Evolutionary conservation across 305 asterid genomes (phyloP).

Genomic region (Fraxinus dipetala): DNA sequence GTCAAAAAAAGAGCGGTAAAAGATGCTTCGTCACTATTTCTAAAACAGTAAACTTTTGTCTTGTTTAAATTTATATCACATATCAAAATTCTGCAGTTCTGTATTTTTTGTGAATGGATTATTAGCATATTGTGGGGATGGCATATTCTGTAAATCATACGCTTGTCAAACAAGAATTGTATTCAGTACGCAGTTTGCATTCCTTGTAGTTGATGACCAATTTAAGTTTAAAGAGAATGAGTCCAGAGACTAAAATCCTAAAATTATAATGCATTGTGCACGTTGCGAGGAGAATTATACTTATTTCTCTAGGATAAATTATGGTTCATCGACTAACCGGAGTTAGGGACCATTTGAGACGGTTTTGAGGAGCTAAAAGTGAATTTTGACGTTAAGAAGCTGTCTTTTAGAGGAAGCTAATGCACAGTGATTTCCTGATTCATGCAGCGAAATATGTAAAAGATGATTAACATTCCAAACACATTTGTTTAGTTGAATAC

Average conservation of each 20-base stretch:
- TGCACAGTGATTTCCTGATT: neutral
- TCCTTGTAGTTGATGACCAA: neutral
- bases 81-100: slow-evolving; percentile 11
- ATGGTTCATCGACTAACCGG: neutral
- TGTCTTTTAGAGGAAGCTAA: neutral
- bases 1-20: neutral
- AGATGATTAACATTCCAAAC: neutral
- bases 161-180: slow-evolving; percentile 19
- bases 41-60: neutral
- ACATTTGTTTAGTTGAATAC: neutral
- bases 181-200: neutral
- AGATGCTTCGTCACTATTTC: neutral
- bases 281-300: neutral
- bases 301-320: neutral
- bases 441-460: neutral
- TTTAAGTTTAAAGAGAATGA: neutral
- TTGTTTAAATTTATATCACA: neutral
- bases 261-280: neutral
- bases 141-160: slow-evolving; percentile 18
- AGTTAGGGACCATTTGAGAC: neutral
- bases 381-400: neutral
- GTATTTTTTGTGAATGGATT: too few species aligned
- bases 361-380: neutral
- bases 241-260: neutral
- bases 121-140: neutral